Evolutionary conservation across 2,329 filamentous ascomycete species (phyloP).

Genomic region (Biscogniauxia sp.): DNA sequence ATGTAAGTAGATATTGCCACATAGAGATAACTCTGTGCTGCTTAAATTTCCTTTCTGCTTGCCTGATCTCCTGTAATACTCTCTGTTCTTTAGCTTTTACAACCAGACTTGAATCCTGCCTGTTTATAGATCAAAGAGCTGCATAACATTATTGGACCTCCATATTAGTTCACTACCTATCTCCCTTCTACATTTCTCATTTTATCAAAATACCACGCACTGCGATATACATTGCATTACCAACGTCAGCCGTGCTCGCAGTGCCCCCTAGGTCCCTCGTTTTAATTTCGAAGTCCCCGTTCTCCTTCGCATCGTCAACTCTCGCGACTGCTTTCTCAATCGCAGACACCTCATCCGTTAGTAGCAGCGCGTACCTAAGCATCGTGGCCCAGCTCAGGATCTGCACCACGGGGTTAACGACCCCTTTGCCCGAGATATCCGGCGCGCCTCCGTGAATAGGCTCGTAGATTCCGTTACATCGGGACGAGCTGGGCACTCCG

Average conservation of each 20-base stretch:
- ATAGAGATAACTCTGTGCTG: too few species aligned
- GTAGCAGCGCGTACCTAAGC: slow-evolving; percentile 68
- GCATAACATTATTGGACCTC: too few species aligned
- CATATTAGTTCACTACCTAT: neutral
- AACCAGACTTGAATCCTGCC: too few species aligned
- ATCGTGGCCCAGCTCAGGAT: slow-evolving; percentile 73
- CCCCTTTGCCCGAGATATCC: slow-evolving; percentile 73
- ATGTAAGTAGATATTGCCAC: too few species aligned
- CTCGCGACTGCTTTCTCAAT: slow-evolving; percentile 64
- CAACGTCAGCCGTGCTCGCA: slow-evolving; percentile 63
- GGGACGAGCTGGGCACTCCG: slow-evolving; percentile 38
- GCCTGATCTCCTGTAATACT: too few species aligned
- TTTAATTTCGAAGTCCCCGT: slow-evolving; percentile 43
- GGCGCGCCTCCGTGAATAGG: slow-evolving; percentile 73
- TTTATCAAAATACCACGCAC: neutral
- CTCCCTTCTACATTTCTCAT: neutral
- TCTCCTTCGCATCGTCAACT: slow-evolving; percentile 53
- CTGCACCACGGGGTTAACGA: slow-evolving; percentile 48
- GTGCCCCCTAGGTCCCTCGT: slow-evolving; percentile 66
- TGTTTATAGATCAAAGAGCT: too few species aligned
- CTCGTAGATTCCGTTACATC: slow-evolving; percentile 66
- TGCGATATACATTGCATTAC: slow-evolving; percentile 51
- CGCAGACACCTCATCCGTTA: slow-evolving; percentile 58
- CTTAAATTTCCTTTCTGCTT: too few species aligned
- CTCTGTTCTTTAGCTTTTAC: too few species aligned